Percentiles rank a stretch among this genome's conserved stretches.
These are phyloP conservation scores for Chiua sp. DNA, from an alignment of 1,284 basidiomycete species.

Conservation along the genomic window DNA sequence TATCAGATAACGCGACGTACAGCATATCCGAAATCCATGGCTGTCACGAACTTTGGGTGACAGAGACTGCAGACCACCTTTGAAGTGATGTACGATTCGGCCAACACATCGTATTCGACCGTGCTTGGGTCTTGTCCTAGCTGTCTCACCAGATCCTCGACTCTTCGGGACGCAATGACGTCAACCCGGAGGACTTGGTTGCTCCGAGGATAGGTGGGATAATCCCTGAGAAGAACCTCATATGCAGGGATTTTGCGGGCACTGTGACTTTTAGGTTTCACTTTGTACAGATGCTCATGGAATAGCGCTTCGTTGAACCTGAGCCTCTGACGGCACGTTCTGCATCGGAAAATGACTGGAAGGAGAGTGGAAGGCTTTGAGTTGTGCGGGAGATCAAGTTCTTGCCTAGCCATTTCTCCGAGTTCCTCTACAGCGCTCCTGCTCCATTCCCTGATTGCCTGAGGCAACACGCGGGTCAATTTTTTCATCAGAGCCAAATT, in stretches of 20 bases:
- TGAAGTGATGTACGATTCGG: slow-evolving; percentile 3
- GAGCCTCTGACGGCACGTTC: slow-evolving; percentile 3
- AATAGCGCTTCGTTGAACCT: slow-evolving; percentile 16
- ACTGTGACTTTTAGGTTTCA: neutral
- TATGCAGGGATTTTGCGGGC: neutral
- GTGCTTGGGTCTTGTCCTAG: slow-evolving; percentile 14
- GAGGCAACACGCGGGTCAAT: neutral
- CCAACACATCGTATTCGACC: slow-evolving; percentile 1
- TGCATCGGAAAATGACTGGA: slow-evolving; percentile 17
- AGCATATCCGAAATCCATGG: slow-evolving; percentile 15
- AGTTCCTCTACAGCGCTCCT: slow-evolving; percentile 13
- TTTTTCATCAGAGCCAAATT: neutral
- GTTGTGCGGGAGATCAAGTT: slow-evolving; percentile 1
- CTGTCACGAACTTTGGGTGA: neutral
- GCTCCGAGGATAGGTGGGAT: neutral
- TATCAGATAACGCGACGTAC: slow-evolving; percentile 1
- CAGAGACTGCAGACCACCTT: slow-evolving; percentile 18
- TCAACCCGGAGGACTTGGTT: slow-evolving; percentile 13
- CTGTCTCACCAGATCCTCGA: slow-evolving; percentile 16
- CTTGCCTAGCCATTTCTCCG: slow-evolving; percentile 3
- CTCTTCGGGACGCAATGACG: slow-evolving; percentile 5
- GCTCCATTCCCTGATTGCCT: slow-evolving; percentile 13
- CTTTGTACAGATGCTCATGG: slow-evolving; percentile 13
- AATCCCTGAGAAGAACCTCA: neutral
- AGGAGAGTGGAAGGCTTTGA: slow-evolving; percentile 14